Conservation (phyloP, 2,329 filamentous ascomycete genomes). For the Botryosphaeria dothidea region DNA sequence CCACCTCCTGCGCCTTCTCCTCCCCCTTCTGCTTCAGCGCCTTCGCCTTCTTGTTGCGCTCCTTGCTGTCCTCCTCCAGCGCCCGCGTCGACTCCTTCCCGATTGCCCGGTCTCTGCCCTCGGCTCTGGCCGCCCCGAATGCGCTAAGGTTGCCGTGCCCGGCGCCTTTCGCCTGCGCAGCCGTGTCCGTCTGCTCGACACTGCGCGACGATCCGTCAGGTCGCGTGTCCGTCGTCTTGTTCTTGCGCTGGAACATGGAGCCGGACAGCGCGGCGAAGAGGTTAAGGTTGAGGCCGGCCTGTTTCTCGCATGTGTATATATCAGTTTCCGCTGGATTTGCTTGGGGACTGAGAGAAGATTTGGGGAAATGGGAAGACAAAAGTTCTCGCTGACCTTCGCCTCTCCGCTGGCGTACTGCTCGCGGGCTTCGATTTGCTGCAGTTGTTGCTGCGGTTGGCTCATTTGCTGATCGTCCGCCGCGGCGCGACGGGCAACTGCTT, state of each 20-base stretch:
- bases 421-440: conserved; percentile 26
- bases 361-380: background rate
- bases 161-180: background rate
- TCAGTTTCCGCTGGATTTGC: no score
- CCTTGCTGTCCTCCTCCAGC: conserved; percentile 23
- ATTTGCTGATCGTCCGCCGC: background rate
- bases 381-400: conserved; percentile 29
- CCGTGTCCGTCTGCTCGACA: conserved; percentile 27
- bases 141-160: conserved; percentile 3
- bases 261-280: conserved; percentile 37
- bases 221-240: conserved; percentile 33
- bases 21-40: background rate
- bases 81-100: conserved; percentile 29
- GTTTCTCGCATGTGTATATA: no score
- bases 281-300: conserved; percentile 39
- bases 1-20: conserved; percentile 24
- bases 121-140: background rate
- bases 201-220: conserved; percentile 28
- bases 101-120: conserved; percentile 17
- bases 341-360: background rate
- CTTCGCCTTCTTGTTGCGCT: background rate
- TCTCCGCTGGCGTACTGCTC: conserved; percentile 34
- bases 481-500: background rate
- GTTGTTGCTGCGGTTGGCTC: background rate
- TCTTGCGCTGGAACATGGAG: conserved; percentile 31